Conservation (phyloP, 2,329 filamentous ascomycete genomes). For the Didymella keratinophila region DNA sequence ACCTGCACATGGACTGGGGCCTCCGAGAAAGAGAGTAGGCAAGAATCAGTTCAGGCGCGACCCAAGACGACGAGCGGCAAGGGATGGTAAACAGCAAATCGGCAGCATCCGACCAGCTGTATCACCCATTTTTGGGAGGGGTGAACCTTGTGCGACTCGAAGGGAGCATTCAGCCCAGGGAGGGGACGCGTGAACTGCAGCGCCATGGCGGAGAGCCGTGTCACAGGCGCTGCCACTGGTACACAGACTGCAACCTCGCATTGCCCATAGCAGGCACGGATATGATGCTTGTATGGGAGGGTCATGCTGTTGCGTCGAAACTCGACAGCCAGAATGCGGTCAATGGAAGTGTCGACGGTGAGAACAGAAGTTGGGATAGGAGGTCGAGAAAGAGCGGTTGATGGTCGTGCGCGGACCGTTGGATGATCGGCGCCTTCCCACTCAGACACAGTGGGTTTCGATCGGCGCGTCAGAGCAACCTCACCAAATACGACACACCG, state of each 20-base stretch:
- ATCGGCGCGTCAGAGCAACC: constrained; percentile 18
- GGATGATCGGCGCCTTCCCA: not conserved
- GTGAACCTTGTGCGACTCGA: constrained; percentile 39
- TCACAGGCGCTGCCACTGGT: constrained; percentile 41
- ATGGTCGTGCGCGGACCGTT: constrained; percentile 17
- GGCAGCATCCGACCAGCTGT: constrained; percentile 34
- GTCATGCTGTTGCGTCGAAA: constrained; percentile 25
- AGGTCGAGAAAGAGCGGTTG: constrained; percentile 17
- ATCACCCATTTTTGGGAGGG: constrained; percentile 31
- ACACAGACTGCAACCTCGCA: constrained; percentile 48
- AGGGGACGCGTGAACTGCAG: constrained; percentile 35
- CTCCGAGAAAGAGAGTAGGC: constrained; percentile 31
- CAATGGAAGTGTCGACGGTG: constrained; percentile 19
- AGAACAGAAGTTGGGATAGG: constrained; percentile 9
- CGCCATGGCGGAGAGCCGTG: constrained; percentile 36
- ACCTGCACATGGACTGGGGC: constrained; percentile 31
- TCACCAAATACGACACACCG: constrained; percentile 18
- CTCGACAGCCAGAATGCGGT: constrained; percentile 20
- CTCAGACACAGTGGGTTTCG: constrained; percentile 12
- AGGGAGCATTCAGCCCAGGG: constrained; percentile 36
- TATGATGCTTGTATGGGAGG: constrained; percentile 26
- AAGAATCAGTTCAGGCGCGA: constrained; percentile 40
- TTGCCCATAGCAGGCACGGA: constrained; percentile 33
- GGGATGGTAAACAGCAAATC: constrained; percentile 39
- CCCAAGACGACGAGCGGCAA: constrained; percentile 36